phyloP scores from a whole-genome alignment of 2,329 filamentous ascomycete genomes.

The Chaetomium globosum region DNA sequence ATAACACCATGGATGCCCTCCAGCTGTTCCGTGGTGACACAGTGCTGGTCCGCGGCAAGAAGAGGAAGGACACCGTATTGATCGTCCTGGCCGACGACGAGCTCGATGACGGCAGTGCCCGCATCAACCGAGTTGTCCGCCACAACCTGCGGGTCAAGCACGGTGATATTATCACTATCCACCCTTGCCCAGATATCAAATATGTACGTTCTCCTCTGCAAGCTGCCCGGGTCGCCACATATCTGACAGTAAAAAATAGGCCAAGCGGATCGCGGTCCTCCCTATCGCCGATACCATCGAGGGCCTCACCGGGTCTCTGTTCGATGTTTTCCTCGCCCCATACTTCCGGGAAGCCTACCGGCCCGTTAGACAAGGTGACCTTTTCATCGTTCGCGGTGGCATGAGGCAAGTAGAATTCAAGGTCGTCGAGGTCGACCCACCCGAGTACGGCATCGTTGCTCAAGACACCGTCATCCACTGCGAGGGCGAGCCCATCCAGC shows the following conservation, averaged over 20 bases:
- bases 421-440: slow-evolving; percentile 97
- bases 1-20: slow-evolving; percentile 97
- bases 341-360: slow-evolving; percentile 99
- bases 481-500: slow-evolving; percentile 93
- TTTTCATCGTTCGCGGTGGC: slow-evolving; percentile 95
- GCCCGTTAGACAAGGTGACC: slow-evolving; percentile 93
- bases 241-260: slow-evolving; percentile 54
- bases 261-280: slow-evolving; percentile 97
- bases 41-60: slow-evolving; percentile 97
- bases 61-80: slow-evolving; percentile 97
- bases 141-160: slow-evolving; percentile 99
- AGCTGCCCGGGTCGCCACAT: neutral
- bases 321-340: slow-evolving; percentile 97
- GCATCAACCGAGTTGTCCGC: slow-evolving; percentile 97
- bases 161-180: slow-evolving; percentile 94
- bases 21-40: slow-evolving; percentile 99
- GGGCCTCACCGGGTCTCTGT: slow-evolving; percentile 94
- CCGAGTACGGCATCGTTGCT: slow-evolving; percentile 97
- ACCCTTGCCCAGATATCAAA: slow-evolving; percentile 99
- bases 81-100: slow-evolving; percentile 98
- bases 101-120: slow-evolving; percentile 92
- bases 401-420: slow-evolving; percentile 99
- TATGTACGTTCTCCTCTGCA: slow-evolving; percentile 68
- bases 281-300: slow-evolving; percentile 98
- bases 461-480: slow-evolving; percentile 99